Evolutionary conservation across 371 early-diverging fungal genomes (phyloP), one percentile per base, ranked within the genome.

Genomic region (Zychaea mexicana): DNA sequence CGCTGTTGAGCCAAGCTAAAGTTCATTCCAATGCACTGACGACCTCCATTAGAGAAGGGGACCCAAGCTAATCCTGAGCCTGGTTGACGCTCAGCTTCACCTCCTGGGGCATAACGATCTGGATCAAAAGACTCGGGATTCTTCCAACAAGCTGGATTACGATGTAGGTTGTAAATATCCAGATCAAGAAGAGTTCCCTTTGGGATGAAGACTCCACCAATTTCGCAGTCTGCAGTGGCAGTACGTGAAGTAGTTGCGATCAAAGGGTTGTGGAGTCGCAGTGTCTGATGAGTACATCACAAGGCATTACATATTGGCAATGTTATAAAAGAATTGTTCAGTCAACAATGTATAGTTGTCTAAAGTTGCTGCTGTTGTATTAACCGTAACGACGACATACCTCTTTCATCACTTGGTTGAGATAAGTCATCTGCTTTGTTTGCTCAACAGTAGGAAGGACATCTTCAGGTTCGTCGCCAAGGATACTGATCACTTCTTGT

Each of bases 191-290:
- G 38, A 0, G 78, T 60, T 3, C 76, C 81, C 60, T 79, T 81
- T 19, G 85, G 86, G 31, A 88, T 66, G 15, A 74, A 68, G 12
- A 65, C 61, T 0, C 76, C 76, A 3, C 73, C 77, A 15, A 85
- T 45, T 1, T 67, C 72, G 12, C 67, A 70, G 6, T 84, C 78
- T 59, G 82, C 77, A 4, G 63, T 52, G 1, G 75, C 74, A 7
- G 68, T 58, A 27, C 59, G 72, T n/a, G 67, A 32, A 0, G 70
- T 57, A 6, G 26, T 45, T 6, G 54, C 32, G 2, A 56, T 42
- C 8, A 60, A 15, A 19, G 65, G 65, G 19, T 46, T 58, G 71
- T 46, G 68, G 0, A 61, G 52, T 31, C 58, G 52, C 28, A 58
- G 12, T 6, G 62, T 62, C 39, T n/a, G n/a, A n/a, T n/a, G n/a